Evolutionary conservation across 805 yeast species (phyloP), one percentile per base, ranked within the genome.

Genomic region (Barnettozyma populi): DNA sequence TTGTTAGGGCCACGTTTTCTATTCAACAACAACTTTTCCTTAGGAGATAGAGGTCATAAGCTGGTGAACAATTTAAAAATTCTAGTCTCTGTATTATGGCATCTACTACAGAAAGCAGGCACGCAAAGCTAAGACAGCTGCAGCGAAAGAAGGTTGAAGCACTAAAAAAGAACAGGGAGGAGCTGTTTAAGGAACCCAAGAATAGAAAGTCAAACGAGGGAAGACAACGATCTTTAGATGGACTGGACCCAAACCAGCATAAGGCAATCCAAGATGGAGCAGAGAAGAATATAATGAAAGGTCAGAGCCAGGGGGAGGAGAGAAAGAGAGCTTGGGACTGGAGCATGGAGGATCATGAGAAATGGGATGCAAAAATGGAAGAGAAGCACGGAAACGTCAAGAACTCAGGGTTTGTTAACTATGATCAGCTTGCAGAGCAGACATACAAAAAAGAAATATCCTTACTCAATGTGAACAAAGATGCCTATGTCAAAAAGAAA

Each of bases 281-380:
- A 2, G 71, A 70, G 2, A 63, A 64, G 52, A 23, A 52, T 0
- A 57, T 54, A 23, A 27, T 46, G 0, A 44, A 59, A 31, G 70
- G 67, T 11, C 57, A 56, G 11, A 76, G 75, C 1, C 71, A 67
- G 36, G 71, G 70, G 45, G 64, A 57, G 43, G 76, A 72, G 36
- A 64, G 79, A 23, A 59, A 65, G 46, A 67, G 72, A 45, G 76
- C 72, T 43, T 69, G 77, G 75, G 77, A 77, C 47, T 78, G 79
- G 65, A 74, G 86, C 0, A 73, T 83, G 5, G 85, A 79, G 45
- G 86, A 86, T 45, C 73, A 79, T 47, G 85, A 81, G 52, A 67
- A 69, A 46, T 84, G 90, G 90, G 76, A 80, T 21, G 65, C 57
- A 25, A 72, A 70, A 45, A 58, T 64, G 47, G 64, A 57, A 38